Conservation (phyloP, 306 rosid genomes). For the Quercus glauca region DNA sequence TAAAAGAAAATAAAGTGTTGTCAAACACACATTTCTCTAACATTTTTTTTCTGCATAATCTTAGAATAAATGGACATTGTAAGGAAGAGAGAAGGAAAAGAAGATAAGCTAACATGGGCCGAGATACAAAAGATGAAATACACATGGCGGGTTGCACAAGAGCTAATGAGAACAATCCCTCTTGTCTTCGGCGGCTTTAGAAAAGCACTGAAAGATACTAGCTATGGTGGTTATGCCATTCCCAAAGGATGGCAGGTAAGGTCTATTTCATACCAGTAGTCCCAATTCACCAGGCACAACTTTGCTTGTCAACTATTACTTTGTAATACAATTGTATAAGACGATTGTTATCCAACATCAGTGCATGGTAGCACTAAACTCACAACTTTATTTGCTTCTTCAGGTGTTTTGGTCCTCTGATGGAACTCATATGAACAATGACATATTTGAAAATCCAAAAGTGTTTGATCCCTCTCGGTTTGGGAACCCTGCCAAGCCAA, state of each 20-base stretch:
- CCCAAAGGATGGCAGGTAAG: conserved; percentile 59
- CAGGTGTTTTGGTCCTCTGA: conserved; percentile 45
- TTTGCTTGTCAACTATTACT: no score
- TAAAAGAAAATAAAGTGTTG: no score
- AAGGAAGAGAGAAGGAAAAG: conserved; percentile 35
- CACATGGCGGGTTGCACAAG: conserved; percentile 61
- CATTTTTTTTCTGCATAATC: not conserved
- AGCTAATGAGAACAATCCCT: conserved; percentile 49
- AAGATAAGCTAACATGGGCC: conserved; percentile 41
- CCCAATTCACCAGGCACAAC: not conserved
- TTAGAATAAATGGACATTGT: conserved; percentile 44
- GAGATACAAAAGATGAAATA: conserved; percentile 56
- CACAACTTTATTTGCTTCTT: not conserved
- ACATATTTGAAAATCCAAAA: conserved; percentile 35
- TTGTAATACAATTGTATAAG: no score
- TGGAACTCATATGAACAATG: conserved; percentile 43
- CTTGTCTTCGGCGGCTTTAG: conserved; percentile 47
- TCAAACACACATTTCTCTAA: not conserved
- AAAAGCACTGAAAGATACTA: conserved; percentile 39
- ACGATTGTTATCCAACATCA: not conserved
- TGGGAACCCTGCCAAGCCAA: conserved; percentile 42
- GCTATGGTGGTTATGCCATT: conserved; percentile 43
- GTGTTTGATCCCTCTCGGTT: conserved; percentile 48
- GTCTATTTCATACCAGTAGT: not conserved
- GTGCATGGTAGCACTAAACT: not conserved